These are phyloP conservation scores for Hordeum marinum DNA, from an alignment of 176 grass and related monocot genomes.

Conservation along the genomic window DNA sequence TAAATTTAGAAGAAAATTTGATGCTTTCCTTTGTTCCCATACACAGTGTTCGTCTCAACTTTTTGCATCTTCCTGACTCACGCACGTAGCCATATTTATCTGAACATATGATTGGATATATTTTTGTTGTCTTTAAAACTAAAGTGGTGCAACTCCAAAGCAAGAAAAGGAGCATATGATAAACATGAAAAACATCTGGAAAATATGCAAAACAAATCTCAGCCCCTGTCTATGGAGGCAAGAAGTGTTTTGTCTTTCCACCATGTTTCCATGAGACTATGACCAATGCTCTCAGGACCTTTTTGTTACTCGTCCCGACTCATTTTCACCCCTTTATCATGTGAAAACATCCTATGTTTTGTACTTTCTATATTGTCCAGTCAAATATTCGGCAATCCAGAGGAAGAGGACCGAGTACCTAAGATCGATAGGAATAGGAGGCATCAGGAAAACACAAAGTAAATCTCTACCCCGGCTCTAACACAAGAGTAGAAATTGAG, in stretches of 20 bases:
- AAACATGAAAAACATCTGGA: constrained; percentile 11
- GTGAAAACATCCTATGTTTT: background rate
- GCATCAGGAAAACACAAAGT: constrained; percentile 16
- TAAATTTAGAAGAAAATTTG: no score
- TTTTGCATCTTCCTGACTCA: background rate
- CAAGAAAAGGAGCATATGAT: background rate
- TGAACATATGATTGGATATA: background rate
- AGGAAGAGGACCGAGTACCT: constrained; percentile 25
- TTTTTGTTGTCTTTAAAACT: background rate
- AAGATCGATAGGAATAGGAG: constrained; percentile 22
- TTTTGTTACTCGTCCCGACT: constrained; percentile 22
- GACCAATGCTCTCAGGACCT: constrained; percentile 1
- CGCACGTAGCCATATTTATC: background rate
- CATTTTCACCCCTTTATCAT: background rate
- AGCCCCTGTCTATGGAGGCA: background rate
- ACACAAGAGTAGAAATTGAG: background rate
- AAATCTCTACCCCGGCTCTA: background rate
- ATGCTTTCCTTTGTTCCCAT: no score
- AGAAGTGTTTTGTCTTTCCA: background rate
- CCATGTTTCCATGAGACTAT: constrained; percentile 23
- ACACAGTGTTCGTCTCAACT: no score
- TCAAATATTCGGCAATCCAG: background rate
- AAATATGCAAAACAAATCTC: background rate
- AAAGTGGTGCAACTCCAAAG: background rate
- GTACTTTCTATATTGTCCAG: background rate